Base-by-base conservation (phyloP, 148 eudicot genomes). In the Vaccinium corymbosum region DNA sequence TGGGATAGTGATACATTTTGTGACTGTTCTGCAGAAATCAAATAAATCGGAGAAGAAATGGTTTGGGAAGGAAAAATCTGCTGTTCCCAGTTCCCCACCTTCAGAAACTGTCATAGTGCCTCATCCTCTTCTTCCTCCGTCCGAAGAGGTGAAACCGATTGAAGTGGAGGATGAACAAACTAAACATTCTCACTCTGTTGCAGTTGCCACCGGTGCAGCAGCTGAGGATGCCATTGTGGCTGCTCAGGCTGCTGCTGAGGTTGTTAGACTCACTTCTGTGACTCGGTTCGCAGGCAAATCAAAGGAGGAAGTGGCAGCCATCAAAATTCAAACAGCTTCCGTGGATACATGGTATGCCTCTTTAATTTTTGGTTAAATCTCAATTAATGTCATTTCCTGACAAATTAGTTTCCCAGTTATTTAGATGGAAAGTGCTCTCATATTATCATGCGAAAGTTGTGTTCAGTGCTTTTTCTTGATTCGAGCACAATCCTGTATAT, bases 241-340 rank as follows among this genome's bases (percentile, higher is more conserved):
- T 25, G 93, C 93, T 64, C 88, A 92, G 76, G 93, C 91, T 38
- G 91, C 90, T 83, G 90, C 91, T 1, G 94, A 88, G 88, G 92
- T 89, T 38, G 95, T 89, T 68, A 89, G 87, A 56, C 83, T 87
- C 80, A 89, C 92, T 42, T 42, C 86, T 27, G 86, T 82, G 55
- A 61, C 85, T 73, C 90, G 52, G 61, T 83, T 87, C 52, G 74
- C 85, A 2, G 92, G 92, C 71, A 92, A 88, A 86, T 89, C 93
- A 2, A 82, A 84, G 85, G 98, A 95, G 89, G 98, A 95, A 86
- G 84, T 86, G 62, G 94, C 98, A 4, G 94, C 95, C 8, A 88
- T 95, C 83, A 92, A 84, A 84, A 93, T 95, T 83, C 98, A 95
- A 87, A 89, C 97, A 19, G 90, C 93, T 9, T 92, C 82, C 93